Percentiles rank a stretch among this genome's conserved stretches.
Evolutionary conservation across 257 asterid species (phyloP).

Genomic region (Solanum pennellii): DNA sequence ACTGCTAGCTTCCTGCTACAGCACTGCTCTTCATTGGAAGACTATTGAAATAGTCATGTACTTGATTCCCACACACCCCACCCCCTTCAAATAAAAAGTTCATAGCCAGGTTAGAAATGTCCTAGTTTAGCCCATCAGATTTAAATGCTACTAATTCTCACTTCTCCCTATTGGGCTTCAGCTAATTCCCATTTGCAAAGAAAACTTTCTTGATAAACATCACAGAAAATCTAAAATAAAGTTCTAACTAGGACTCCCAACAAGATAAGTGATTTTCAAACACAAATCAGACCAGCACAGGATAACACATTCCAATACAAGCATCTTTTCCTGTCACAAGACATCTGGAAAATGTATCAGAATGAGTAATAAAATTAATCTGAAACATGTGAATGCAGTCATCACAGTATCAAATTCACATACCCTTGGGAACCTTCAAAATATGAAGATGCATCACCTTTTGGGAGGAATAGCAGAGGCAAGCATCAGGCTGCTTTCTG

Average conservation of each 20-base stretch:
- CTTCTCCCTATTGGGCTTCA: not conserved
- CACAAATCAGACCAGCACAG: not conserved
- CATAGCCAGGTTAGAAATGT: not conserved
- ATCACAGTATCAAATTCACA: conserved; percentile 10
- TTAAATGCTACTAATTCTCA: not conserved
- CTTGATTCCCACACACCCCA: not conserved
- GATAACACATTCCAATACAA: not conserved
- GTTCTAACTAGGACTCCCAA: not conserved
- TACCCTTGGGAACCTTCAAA: conserved; percentile 40
- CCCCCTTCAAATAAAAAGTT: not conserved
- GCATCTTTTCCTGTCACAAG: conserved; percentile 45
- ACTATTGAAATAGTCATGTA: not conserved
- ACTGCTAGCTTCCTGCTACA: not conserved
- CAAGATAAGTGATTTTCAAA: not conserved
- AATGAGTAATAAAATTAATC: conserved; percentile 3
- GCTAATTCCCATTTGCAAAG: not conserved
- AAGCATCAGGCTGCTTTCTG: conserved; percentile 34
- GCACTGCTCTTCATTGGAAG: not conserved
- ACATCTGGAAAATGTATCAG: conserved; percentile 53
- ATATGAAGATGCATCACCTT: conserved; percentile 31
- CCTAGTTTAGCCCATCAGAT: not conserved
- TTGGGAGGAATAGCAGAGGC: conserved; percentile 21
- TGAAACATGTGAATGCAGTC: not conserved
- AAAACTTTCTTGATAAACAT: not conserved
- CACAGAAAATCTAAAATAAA: not conserved